phyloP scores from a whole-genome alignment of 768 basidiomycete species.

The button mushroom (Agaricus bisporus) region DNA sequence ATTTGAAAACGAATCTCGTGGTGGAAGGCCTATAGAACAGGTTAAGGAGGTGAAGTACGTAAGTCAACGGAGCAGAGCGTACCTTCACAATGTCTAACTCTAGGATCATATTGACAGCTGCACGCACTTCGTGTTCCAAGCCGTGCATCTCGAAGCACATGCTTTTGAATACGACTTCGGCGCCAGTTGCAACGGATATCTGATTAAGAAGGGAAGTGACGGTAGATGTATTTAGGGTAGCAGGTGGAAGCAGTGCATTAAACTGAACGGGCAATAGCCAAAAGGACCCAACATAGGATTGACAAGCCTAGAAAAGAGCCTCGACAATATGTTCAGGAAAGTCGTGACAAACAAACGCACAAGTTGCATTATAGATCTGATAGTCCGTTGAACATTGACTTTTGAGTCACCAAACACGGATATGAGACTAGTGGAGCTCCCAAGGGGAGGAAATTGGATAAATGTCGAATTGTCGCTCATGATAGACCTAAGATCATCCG shows the following conservation, averaged over 20 bases:
- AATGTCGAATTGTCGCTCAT: conserved; percentile 98
- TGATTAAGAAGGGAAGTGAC: conserved; percentile 82
- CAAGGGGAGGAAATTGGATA: conserved; percentile 89
- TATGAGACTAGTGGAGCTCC: conserved; percentile 88
- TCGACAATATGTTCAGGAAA: neutral
- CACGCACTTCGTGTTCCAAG: conserved; percentile 83
- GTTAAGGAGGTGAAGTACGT: neutral
- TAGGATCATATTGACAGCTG: conserved; percentile 79
- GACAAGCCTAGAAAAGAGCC: conserved; percentile 63
- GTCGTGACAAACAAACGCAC: conserved; percentile 40
- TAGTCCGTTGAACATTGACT: conserved; percentile 91
- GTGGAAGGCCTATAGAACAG: conserved; percentile 65
- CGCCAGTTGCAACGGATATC: conserved; percentile 80
- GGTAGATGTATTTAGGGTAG: conserved; percentile 74
- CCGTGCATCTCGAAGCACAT: conserved; percentile 99
- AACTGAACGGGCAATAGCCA: conserved; percentile 94
- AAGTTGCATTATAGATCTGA: conserved; percentile 90
- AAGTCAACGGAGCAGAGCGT: conserved; percentile 13
- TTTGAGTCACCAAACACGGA: conserved; percentile 92
- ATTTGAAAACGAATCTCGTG: conserved; percentile 98
- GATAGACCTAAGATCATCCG: conserved; percentile 85
- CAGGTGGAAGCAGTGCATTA: conserved; percentile 83
- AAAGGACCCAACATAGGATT: conserved; percentile 95
- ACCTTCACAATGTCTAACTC: conserved; percentile 93
- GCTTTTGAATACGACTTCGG: conserved; percentile 93